Evolutionary conservation across 2,329 filamentous ascomycete genomes (phyloP).

Genomic region (Amauroascus niger): DNA sequence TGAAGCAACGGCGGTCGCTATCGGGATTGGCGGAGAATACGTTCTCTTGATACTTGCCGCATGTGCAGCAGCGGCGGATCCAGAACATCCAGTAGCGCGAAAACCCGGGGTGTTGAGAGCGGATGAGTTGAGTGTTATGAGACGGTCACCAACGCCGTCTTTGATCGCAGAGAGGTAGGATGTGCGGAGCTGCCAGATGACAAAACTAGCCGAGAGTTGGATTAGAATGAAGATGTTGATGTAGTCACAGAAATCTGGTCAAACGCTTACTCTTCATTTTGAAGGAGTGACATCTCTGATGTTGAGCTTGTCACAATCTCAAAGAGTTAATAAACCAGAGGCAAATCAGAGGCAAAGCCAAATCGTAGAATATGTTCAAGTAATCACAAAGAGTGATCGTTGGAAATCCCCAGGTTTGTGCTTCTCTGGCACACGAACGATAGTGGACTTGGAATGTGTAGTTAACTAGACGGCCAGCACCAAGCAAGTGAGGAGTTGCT

Average conservation of each 20-base stretch:
- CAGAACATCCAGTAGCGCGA: slow-evolving; percentile 53
- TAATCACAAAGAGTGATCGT: background rate
- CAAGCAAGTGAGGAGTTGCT: background rate
- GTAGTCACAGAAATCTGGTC: too few species aligned
- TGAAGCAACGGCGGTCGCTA: slow-evolving; percentile 45
- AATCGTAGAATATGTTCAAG: too few species aligned
- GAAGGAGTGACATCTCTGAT: slow-evolving; percentile 39
- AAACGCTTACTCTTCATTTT: slow-evolving; percentile 43
- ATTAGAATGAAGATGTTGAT: slow-evolving; percentile 3
- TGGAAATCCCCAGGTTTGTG: background rate
- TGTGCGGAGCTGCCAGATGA: slow-evolving; percentile 56
- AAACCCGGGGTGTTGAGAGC: slow-evolving; percentile 56
- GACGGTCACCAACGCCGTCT: slow-evolving; percentile 55
- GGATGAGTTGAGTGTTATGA: slow-evolving; percentile 55
- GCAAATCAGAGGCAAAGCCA: background rate
- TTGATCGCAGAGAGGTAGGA: slow-evolving; percentile 55
- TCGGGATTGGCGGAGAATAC: slow-evolving; percentile 58
- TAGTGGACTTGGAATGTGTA: background rate
- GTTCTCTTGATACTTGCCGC: slow-evolving; percentile 47
- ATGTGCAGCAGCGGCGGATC: slow-evolving; percentile 41
- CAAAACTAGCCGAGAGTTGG: slow-evolving; percentile 41
- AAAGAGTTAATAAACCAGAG: background rate
- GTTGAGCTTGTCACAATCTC: background rate
- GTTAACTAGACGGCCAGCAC: background rate
- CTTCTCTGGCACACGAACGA: background rate